Conservation (phyloP, 2,329 filamentous ascomycete genomes). For the Sarocladiaceae sp. region DNA sequence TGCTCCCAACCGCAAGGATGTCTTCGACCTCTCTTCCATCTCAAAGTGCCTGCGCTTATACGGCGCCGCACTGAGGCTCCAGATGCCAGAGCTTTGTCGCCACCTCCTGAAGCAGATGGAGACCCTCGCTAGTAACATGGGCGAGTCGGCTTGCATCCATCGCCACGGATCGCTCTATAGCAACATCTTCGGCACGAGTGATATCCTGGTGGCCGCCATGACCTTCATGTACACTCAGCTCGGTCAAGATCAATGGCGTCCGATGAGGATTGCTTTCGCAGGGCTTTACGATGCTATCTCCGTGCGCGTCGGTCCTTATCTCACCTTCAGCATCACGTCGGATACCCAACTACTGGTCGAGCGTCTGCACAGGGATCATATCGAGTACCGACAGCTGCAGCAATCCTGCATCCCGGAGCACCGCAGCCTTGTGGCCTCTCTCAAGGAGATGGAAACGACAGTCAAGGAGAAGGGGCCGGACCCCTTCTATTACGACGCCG, state of each 20-base stretch:
- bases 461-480: no score
- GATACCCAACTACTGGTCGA: not conserved
- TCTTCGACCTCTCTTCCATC: not conserved
- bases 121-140: not conserved
- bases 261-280: not conserved
- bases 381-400: constrained; percentile 1
- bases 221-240: not conserved
- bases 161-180: not conserved
- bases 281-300: not conserved
- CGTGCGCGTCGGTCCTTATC: not conserved
- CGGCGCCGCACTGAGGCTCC: not conserved
- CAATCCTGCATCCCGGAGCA: not conserved
- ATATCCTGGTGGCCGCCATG: not conserved
- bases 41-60: not conserved
- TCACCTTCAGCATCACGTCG: not conserved
- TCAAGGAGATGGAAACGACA: not conserved
- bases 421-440: not conserved
- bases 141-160: not conserved
- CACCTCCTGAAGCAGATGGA: not conserved
- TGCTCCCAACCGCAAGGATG: not conserved
- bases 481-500: no score
- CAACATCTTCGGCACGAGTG: not conserved
- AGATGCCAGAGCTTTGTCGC: not conserved
- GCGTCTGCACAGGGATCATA: constrained; percentile 3
- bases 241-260: not conserved